Evolutionary conservation across 495 filamentous ascomycete species (phyloP), one percentile per base, ranked within the genome.

Genomic region (Penicillium desertorum): DNA sequence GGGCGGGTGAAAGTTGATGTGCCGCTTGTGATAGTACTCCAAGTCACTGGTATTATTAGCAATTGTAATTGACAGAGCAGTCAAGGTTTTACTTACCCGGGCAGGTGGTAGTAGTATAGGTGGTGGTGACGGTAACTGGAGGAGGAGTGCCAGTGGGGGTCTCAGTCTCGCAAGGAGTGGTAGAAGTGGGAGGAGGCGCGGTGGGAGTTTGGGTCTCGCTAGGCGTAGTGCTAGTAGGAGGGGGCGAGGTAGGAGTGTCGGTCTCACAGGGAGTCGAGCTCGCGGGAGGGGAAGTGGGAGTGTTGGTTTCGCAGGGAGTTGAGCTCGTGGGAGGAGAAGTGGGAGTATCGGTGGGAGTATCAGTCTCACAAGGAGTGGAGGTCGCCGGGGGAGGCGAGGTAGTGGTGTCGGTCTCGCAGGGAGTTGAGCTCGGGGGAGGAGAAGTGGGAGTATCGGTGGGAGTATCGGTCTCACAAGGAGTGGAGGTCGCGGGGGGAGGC

Each of bases 1-100:
- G 72, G 70, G 5, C 58, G 50, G 14, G 64, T 74, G 5, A 64
- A 53, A 43, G 66, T 62, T 29, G 61, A 48, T 10, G 67, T 64
- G 20, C 62, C 63, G 39, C 59, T 72, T 1, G 66, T 64, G 23
- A 66, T 56, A 14, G 61, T 65, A n/a, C 48, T 64, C 48, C 61
- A 65, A 19, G 59, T 64, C 14, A 72, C 65, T 62, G 11, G 8
- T 9, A n/a, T 39, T 16, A 27, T 65, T 53, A 65, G 60, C 42
- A 53, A 45, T 50, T 27, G 19, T 12, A 22, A 9, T 11, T n/a
- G 3, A 39, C 1, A 3, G 7, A 23, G 30, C 4, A 1, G 5
- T 16, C n/a, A 3, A 7, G 6, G 2, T 17, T 51, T 37, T 25
- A 60, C 60, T 50, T 66, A 68, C 65, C 57, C 25, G 66, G 66